A percentile compares a stretch with the other conserved stretches of the same genome.
phyloP scores from a whole-genome alignment of 352 stramenopile species.

The Phytophthora ohioensis region DNA sequence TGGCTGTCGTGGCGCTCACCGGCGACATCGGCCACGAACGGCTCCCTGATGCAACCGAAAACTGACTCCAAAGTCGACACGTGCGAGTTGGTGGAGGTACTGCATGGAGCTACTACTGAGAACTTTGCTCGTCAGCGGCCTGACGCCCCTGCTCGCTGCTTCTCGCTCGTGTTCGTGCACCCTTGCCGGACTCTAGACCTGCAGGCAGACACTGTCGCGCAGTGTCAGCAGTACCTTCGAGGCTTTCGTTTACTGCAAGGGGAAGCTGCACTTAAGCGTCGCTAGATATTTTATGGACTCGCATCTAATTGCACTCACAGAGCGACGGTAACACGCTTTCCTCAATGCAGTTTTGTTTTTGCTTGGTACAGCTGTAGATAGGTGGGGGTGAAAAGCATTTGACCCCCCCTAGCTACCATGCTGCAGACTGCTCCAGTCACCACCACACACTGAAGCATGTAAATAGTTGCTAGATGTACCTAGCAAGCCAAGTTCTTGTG shows the following conservation, averaged over 20 bases:
- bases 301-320: background rate
- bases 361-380: too few species aligned
- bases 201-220: slow-evolving; percentile 60
- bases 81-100: slow-evolving; percentile 58
- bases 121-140: slow-evolving; percentile 51
- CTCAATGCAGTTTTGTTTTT: background rate
- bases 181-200: slow-evolving; percentile 78
- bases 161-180: slow-evolving; percentile 78
- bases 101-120: slow-evolving; percentile 57
- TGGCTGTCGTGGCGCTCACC: slow-evolving; percentile 71
- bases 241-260: slow-evolving; percentile 68
- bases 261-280: slow-evolving; percentile 51
- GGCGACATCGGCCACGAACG: slow-evolving; percentile 15
- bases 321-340: background rate
- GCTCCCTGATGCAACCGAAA: slow-evolving; percentile 47
- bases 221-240: slow-evolving; percentile 55
- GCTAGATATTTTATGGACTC: slow-evolving; percentile 12
- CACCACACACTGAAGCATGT: too few species aligned
- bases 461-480: too few species aligned
- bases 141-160: slow-evolving; percentile 49
- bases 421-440: too few species aligned
- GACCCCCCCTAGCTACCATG: too few species aligned
- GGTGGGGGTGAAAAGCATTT: too few species aligned
- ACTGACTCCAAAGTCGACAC: slow-evolving; percentile 61
- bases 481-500: too few species aligned